Base-by-base conservation (phyloP, 2,329 filamentous ascomycete species). In the Fusarium oligoseptatum region DNA sequence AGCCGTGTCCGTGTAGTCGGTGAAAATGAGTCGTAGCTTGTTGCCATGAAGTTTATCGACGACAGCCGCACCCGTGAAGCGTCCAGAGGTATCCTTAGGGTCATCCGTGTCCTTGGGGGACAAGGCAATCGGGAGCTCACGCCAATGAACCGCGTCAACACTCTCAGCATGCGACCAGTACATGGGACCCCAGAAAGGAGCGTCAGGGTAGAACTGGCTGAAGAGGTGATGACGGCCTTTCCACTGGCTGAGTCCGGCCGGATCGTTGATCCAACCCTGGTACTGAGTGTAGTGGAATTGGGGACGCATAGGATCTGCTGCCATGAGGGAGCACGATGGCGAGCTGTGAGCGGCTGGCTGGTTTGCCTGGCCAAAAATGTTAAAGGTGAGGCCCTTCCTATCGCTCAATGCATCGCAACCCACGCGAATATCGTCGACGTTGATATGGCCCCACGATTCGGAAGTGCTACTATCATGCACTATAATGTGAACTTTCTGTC, bases 371-470 rank as follows among this genome's bases (percentile, higher is more conserved):
- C 80, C 80, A 63, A 81, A 56, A 7, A 78, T 58, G 24, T 78
- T 76, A 76, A 81, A 81, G 50, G 74, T 75, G 43, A 78, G 69
- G n/a, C 24, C 34, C 6, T 75, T 74, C 20, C 72, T 70, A 60
- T 81, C 70, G 39, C 65, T 65, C 48, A 80, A 74, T 37, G 79
- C 80, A 50, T 70, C 57, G 36, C 71, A 76, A 24, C 80, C 80
- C 56, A 80, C 74, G 15, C 80, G 74, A 43, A 81, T 64, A 61
- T 81, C 80, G 60, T 81, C 80, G 14, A 81, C 66, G 73, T 80
- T 80, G 74, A 81, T 81, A 43, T 81, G 80, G n/a, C 74, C 75
- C 75, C 75, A 76, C 17, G 60, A 66, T 11, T 67, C 50, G 43
- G 66, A 66, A 22, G 70, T 76, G 69, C 68, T 77, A 39, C 69